Evolutionary conservation across 1,284 basidiomycete genomes (phyloP).

Genomic region (Sanghuangporus weigelae): DNA sequence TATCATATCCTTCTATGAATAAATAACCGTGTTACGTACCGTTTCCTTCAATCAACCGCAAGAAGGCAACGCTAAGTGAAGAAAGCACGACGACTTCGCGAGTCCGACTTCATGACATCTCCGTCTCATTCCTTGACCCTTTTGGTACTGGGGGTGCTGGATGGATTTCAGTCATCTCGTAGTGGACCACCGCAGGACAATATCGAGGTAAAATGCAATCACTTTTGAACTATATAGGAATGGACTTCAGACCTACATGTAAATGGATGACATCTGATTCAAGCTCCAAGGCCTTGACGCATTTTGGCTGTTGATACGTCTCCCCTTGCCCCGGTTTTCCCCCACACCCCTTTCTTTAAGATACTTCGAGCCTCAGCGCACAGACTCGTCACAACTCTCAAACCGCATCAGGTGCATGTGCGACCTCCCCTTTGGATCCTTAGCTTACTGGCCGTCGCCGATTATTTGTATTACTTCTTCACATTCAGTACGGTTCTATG

Average conservation of each 20-base stretch:
- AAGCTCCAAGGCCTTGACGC: background rate
- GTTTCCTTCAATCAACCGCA: background rate
- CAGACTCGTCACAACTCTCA: constrained; percentile 28
- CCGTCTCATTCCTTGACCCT: background rate
- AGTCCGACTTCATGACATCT: background rate
- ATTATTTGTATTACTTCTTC: background rate
- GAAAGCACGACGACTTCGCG: background rate
- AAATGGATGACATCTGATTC: background rate
- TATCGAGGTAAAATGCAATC: background rate
- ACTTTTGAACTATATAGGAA: background rate
- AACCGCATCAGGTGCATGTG: constrained; percentile 25
- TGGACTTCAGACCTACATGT: too few relatives aligned
- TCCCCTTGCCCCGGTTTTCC: background rate
- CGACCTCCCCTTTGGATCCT: background rate
- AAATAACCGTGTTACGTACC: background rate
- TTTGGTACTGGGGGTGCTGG: background rate
- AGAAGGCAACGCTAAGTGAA: background rate
- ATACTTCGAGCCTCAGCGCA: constrained; percentile 21
- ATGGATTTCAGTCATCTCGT: background rate
- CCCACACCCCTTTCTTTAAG: background rate
- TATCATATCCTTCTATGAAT: too few relatives aligned
- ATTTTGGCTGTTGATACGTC: background rate
- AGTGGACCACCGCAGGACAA: background rate
- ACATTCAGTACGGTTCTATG: constrained; percentile 23
- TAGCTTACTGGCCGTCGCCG: background rate